phyloP scores from a whole-genome alignment of 2,329 filamentous ascomycete species.

The Aspergillus glaucus region DNA sequence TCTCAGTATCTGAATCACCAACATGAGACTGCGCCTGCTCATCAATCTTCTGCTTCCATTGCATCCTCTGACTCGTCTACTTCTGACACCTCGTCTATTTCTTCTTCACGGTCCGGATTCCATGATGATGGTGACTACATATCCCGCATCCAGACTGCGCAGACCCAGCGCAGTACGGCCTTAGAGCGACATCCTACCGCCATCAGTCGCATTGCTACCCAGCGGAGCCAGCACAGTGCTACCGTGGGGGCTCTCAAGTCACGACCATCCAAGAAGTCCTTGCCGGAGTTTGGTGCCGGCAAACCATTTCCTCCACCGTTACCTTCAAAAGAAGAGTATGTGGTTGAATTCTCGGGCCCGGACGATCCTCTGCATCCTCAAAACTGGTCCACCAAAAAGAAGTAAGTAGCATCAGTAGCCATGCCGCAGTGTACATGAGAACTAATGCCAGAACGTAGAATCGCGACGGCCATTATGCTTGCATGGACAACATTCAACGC shows the following conservation, averaged over 20 bases:
- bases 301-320: constrained; percentile 53
- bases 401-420: constrained; percentile 45
- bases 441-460: constrained; percentile 10
- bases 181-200: constrained; percentile 34
- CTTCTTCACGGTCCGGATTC: constrained; percentile 17
- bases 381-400: constrained; percentile 78
- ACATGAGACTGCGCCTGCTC: constrained; percentile 7
- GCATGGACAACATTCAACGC: constrained; percentile 49
- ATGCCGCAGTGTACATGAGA: background rate
- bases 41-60: constrained; percentile 3
- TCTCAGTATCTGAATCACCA: constrained; percentile 9
- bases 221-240: constrained; percentile 35
- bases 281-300: constrained; percentile 45
- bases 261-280: constrained; percentile 23
- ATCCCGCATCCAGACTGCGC: constrained; percentile 27
- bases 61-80: constrained; percentile 5
- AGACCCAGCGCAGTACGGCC: constrained; percentile 16
- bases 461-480: constrained; percentile 23
- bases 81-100: constrained; percentile 16
- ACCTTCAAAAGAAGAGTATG: constrained; percentile 54
- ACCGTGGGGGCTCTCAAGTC: constrained; percentile 36
- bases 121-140: constrained; percentile 17
- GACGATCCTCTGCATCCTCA: constrained; percentile 79
- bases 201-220: constrained; percentile 36
- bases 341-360: constrained; percentile 71